Conservation (phyloP, 495 filamentous ascomycete genomes). For the Daldinia bambusicola region DNA sequence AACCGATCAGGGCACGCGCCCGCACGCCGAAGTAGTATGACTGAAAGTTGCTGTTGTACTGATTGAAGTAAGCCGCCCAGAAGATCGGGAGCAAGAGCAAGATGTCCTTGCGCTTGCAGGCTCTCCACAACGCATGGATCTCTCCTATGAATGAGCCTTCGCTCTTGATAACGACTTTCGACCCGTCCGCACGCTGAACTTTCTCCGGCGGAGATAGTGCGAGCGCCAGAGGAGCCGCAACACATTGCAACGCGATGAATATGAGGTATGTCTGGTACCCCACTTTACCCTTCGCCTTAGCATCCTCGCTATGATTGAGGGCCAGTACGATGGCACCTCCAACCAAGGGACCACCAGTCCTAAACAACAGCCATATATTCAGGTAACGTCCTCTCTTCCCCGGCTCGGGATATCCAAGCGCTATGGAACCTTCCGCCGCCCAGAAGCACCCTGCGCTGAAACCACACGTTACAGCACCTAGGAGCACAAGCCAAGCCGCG, state of each 20-base stretch:
- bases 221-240: conserved; percentile 63
- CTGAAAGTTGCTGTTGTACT: conserved; percentile 68
- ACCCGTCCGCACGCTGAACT: conserved; percentile 63
- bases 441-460: conserved; percentile 56
- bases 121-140: conserved; percentile 58
- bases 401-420: conserved; percentile 65
- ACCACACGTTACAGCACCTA: conserved; percentile 66
- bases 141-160: conserved; percentile 59
- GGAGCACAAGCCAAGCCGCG: conserved; percentile 65
- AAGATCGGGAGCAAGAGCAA: conserved; percentile 65
- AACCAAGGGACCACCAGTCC: conserved; percentile 65
- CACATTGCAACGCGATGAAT: conserved; percentile 63
- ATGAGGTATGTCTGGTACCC: conserved; percentile 65
- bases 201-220: conserved; percentile 64
- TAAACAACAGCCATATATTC: conserved; percentile 67
- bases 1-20: conserved; percentile 61
- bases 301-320: conserved; percentile 57
- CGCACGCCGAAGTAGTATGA: conserved; percentile 69
- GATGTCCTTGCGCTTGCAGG: conserved; percentile 60
- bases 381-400: conserved; percentile 65
- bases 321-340: conserved; percentile 66
- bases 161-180: conserved; percentile 49
- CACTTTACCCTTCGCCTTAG: conserved; percentile 62
- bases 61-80: conserved; percentile 66
- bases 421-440: conserved; percentile 64